These are phyloP conservation scores for Phialocephala subalpina DNA, from an alignment of 2,329 filamentous ascomycete species.

Conservation along the genomic window DNA sequence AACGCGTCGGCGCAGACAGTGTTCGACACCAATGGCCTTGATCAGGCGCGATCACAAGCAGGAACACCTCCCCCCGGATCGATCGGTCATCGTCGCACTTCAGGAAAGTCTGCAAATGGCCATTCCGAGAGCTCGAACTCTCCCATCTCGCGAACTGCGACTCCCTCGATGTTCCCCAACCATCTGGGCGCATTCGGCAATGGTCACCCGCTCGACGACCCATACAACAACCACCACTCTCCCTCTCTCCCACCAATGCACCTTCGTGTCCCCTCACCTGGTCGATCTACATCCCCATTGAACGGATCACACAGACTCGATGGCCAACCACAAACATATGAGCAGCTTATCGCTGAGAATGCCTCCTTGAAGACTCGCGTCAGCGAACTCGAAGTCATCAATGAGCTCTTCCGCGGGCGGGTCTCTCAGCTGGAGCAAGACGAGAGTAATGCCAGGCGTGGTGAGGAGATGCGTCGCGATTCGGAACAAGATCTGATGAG, in stretches of 20 bases:
- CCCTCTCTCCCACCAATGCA: constrained; percentile 58
- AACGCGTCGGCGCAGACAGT: constrained; percentile 41
- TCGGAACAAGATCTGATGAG: constrained; percentile 62
- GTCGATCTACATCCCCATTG: constrained; percentile 57
- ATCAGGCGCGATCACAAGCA: constrained; percentile 62
- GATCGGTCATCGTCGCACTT: constrained; percentile 67
- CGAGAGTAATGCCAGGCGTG: constrained; percentile 71
- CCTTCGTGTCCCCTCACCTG: constrained; percentile 65
- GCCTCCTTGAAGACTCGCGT: constrained; percentile 93
- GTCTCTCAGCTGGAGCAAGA: constrained; percentile 80
- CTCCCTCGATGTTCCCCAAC: constrained; percentile 77
- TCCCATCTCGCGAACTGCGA: constrained; percentile 80
- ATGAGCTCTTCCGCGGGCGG: constrained; percentile 78
- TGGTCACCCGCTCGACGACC: constrained; percentile 71
- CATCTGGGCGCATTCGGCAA: constrained; percentile 80
- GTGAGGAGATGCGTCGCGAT: constrained; percentile 63
- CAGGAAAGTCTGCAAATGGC: constrained; percentile 76
- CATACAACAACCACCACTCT: constrained; percentile 65
- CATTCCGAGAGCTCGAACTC: constrained; percentile 79
- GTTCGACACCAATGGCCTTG: constrained; percentile 65
- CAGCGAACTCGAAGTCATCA: constrained; percentile 94
- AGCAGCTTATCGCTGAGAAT: constrained; percentile 81
- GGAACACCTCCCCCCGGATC: constrained; percentile 60
- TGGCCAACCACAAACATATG: constrained; percentile 77
- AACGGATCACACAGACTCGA: constrained; percentile 71